These are phyloP conservation scores for Decorospora gaudefroyi DNA, from an alignment of 2,329 filamentous ascomycete species.

Conservation along the genomic window DNA sequence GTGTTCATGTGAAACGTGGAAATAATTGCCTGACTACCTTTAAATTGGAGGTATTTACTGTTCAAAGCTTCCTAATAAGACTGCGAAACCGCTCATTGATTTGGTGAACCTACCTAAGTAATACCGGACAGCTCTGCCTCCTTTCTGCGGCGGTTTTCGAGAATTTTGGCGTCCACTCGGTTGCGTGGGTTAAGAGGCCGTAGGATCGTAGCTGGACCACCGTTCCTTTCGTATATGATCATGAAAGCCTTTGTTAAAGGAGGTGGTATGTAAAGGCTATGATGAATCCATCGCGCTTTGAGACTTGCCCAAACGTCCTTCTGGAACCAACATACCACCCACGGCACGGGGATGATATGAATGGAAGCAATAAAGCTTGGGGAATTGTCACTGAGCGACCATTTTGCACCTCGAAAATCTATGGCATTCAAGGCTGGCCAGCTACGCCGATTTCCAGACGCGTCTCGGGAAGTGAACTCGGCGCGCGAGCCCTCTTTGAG, in stretches of 20 bases:
- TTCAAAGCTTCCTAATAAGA: too few relatives aligned
- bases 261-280: conserved; percentile 5
- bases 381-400: conserved; percentile 4
- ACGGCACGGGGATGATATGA: conserved; percentile 19
- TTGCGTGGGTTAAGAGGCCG: conserved; percentile 6
- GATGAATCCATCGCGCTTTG: conserved; percentile 6
- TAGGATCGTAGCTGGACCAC: not conserved
- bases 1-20: too few relatives aligned
- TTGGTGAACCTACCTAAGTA: too few relatives aligned
- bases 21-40: too few relatives aligned
- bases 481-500: not conserved
- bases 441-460: not conserved
- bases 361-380: conserved; percentile 11
- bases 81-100: too few relatives aligned
- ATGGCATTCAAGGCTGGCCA: not conserved
- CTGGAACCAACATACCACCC: conserved; percentile 25
- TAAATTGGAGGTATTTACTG: too few relatives aligned
- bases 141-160: not conserved
- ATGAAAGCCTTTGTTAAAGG: conserved; percentile 15
- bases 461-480: conserved; percentile 4
- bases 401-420: conserved; percentile 10
- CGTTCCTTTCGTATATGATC: conserved; percentile 16
- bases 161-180: conserved; percentile 3
- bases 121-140: too few relatives aligned
- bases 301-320: conserved; percentile 15